Evolutionary conservation across 2,329 filamentous ascomycete species (phyloP).

Genomic region (Aureobasidium vineae): DNA sequence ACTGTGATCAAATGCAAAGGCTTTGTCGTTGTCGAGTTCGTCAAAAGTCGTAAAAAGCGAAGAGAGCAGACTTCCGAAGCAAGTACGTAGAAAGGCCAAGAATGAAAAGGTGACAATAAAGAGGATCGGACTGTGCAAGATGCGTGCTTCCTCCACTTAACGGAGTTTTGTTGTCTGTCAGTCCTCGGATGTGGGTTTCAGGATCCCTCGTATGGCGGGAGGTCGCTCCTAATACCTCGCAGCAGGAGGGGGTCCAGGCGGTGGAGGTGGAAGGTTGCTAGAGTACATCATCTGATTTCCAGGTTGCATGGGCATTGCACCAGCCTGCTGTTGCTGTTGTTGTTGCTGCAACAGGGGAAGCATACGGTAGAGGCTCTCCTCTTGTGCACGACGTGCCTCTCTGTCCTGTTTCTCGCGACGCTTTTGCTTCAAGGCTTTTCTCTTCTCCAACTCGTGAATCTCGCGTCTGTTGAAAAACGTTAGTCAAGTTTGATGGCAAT

Average conservation of each 20-base stretch:
- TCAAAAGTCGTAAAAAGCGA: not conserved
- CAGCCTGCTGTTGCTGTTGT: slow-evolving; percentile 4
- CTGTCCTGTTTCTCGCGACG: slow-evolving; percentile 15
- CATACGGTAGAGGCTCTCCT: slow-evolving; percentile 19
- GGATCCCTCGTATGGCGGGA: slow-evolving; percentile 16
- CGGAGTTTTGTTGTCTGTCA: slow-evolving; percentile 9
- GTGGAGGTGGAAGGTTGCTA: slow-evolving; percentile 14
- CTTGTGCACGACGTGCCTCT: slow-evolving; percentile 8
- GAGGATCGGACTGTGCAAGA: not conserved
- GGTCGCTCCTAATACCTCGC: slow-evolving; percentile 26
- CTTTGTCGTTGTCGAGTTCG: not conserved
- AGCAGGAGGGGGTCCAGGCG: slow-evolving; percentile 18
- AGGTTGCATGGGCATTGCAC: slow-evolving; percentile 3
- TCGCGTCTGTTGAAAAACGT: slow-evolving; percentile 35
- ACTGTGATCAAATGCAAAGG: not conserved
- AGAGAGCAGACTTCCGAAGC: not conserved
- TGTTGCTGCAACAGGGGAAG: slow-evolving; percentile 8
- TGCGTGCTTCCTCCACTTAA: not conserved
- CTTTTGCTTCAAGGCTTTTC: slow-evolving; percentile 39
- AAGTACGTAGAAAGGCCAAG: not conserved
- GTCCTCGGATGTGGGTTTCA: slow-evolving; percentile 16
- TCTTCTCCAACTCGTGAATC: slow-evolving; percentile 54
- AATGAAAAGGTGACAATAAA: not conserved
- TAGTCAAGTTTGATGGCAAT: not conserved
- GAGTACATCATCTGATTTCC: slow-evolving; percentile 23